Evolutionary conservation across 192 early-diverging fungal genomes (phyloP).

Genomic region (Phycomyces nitens): DNA sequence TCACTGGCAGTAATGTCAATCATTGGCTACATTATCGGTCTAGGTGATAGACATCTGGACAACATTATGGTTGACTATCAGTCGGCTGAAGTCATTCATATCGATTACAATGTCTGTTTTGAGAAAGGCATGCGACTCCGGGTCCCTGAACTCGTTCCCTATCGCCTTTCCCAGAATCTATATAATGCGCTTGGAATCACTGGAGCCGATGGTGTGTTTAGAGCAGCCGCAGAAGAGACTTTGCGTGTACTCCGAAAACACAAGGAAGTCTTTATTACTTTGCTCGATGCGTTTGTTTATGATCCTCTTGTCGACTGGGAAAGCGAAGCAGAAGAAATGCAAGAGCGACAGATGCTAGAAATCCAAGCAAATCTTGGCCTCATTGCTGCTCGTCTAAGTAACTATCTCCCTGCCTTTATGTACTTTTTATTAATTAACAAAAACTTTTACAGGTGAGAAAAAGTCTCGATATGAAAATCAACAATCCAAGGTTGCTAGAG

Average conservation of each 20-base stretch:
- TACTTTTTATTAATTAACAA: neutral
- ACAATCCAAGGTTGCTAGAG: neutral
- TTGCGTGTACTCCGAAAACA: conserved; percentile 77
- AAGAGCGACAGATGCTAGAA: conserved; percentile 28
- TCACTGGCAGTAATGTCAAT: conserved; percentile 86
- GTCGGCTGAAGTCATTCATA: conserved; percentile 88
- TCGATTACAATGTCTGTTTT: conserved; percentile 96
- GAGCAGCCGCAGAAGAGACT: conserved; percentile 72
- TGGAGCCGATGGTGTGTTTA: conserved; percentile 78
- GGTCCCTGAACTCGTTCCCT: conserved; percentile 89
- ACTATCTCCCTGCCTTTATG: neutral
- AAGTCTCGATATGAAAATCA: conserved; percentile 10
- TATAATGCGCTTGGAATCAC: conserved; percentile 84
- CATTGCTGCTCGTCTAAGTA: conserved; percentile 26
- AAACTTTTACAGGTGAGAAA: conserved; percentile 8
- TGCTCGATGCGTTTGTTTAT: conserved; percentile 93
- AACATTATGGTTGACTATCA: conserved; percentile 85
- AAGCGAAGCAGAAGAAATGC: conserved; percentile 30
- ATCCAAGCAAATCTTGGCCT: conserved; percentile 24
- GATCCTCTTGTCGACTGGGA: conserved; percentile 76
- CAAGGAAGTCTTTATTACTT: conserved; percentile 73
- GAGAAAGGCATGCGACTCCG: conserved; percentile 86
- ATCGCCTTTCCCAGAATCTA: conserved; percentile 86
- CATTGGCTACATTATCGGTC: conserved; percentile 83
- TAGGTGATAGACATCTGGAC: conserved; percentile 91